Percentiles rank a stretch among this genome's conserved stretches.
Conservation (phyloP, 352 stramenopile genomes). For the Phytophthora tentaculata region DNA sequence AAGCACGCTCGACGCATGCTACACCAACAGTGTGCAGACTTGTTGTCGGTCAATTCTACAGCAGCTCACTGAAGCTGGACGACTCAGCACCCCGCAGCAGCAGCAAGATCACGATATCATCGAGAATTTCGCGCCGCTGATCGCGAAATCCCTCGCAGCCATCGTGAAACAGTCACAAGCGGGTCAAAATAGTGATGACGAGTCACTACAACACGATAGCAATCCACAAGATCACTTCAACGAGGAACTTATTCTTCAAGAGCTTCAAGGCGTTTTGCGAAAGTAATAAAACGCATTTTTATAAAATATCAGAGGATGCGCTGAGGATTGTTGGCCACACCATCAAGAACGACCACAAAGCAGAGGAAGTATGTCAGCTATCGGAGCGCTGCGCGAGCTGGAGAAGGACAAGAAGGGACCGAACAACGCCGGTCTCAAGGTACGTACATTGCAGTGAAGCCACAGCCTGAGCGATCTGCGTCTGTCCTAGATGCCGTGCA, state of each 20-base stretch:
- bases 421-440: slow-evolving; percentile 66
- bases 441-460: slow-evolving; percentile 11
- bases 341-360: slow-evolving; percentile 29
- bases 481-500: background rate
- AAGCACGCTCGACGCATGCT: slow-evolving; percentile 55
- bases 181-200: background rate
- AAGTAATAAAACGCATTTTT: slow-evolving; percentile 33
- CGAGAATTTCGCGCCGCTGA: slow-evolving; percentile 55
- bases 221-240: slow-evolving; percentile 21
- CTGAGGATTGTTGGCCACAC: slow-evolving; percentile 47
- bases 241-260: slow-evolving; percentile 34
- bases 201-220: background rate
- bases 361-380: slow-evolving; percentile 73
- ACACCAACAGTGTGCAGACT: slow-evolving; percentile 38
- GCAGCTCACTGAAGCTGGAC: slow-evolving; percentile 50
- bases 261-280: slow-evolving; percentile 36
- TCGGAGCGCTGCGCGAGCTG: slow-evolving; percentile 80
- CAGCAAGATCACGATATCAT: slow-evolving; percentile 60
- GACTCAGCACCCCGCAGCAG: slow-evolving; percentile 58
- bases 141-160: slow-evolving; percentile 54
- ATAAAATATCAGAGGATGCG: slow-evolving; percentile 16
- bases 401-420: slow-evolving; percentile 86
- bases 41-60: slow-evolving; percentile 55
- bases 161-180: slow-evolving; percentile 41
- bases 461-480: background rate